Conservation (phyloP, 2,329 filamentous ascomycete species). For the Phyllosticta capitalensis region DNA sequence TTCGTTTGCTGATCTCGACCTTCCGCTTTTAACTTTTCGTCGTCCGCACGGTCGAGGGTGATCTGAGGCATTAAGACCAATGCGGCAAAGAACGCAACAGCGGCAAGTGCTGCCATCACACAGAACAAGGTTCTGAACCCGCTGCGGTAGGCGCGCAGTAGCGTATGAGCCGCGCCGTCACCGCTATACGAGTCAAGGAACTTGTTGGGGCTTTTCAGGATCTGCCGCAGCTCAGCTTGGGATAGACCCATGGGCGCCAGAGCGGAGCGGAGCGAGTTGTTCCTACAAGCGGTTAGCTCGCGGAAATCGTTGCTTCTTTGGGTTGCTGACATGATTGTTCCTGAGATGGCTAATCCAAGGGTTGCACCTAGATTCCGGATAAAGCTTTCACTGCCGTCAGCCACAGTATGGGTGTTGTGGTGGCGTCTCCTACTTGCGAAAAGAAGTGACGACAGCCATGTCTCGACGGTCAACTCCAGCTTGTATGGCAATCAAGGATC, state of each 20-base stretch:
- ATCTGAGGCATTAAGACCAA: slow-evolving; percentile 3
- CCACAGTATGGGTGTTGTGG: too few species aligned
- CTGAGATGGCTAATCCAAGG: slow-evolving; percentile 31
- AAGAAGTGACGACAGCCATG: slow-evolving; percentile 32
- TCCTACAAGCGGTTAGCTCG: background rate
- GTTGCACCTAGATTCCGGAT: slow-evolving; percentile 34
- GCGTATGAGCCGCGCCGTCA: background rate
- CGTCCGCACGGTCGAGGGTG: background rate
- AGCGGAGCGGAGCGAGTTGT: background rate
- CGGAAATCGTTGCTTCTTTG: background rate
- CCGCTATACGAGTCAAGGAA: background rate
- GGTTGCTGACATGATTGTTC: slow-evolving; percentile 27
- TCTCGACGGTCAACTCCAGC: slow-evolving; percentile 30
- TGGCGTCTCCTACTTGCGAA: slow-evolving; percentile 16
- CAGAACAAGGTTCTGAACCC: slow-evolving; percentile 3
- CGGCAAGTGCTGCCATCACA: slow-evolving; percentile 4
- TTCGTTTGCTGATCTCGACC: background rate
- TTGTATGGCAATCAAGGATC: slow-evolving; percentile 19
- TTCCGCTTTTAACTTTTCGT: slow-evolving; percentile 3
- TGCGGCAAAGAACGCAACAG: background rate
- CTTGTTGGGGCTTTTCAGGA: background rate
- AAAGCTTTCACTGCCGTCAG: slow-evolving; percentile 16
- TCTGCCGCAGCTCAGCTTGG: background rate
- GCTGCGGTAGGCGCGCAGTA: background rate
- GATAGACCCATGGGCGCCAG: background rate